phyloP scores from a whole-genome alignment of 2,329 filamentous ascomycete genomes.

The Sarocladiaceae sp. region DNA sequence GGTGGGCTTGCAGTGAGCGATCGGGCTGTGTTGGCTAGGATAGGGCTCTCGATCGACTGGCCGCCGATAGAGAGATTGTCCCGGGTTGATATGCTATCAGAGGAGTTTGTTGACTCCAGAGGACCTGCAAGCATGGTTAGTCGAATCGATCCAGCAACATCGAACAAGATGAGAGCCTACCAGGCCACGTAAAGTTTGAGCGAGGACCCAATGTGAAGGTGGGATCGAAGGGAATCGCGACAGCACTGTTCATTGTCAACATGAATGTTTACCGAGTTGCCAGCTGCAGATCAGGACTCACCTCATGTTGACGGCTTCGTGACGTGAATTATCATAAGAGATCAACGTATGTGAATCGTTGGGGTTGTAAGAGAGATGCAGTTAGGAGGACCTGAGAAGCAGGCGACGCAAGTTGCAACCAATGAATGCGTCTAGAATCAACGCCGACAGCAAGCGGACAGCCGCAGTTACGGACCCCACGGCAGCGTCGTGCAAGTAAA shows the following conservation, averaged over 20 bases:
- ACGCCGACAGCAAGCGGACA: not conserved
- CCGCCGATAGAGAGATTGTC: slow-evolving; percentile 13
- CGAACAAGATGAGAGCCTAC: too few species aligned
- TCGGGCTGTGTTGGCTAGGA: slow-evolving; percentile 42
- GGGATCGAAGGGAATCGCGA: slow-evolving; percentile 46
- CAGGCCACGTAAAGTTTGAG: slow-evolving; percentile 45
- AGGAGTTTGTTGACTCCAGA: slow-evolving; percentile 28
- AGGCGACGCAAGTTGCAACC: too few species aligned
- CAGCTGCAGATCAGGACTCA: slow-evolving; percentile 14
- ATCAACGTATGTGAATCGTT: not conserved
- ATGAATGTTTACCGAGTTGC: not conserved
- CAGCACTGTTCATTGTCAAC: slow-evolving; percentile 27
- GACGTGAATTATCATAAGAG: not conserved
- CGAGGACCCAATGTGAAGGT: slow-evolving; percentile 45
- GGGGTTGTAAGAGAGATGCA: slow-evolving; percentile 1
- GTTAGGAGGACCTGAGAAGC: too few species aligned
- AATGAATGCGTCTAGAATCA: too few species aligned
- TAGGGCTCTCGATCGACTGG: slow-evolving; percentile 44
- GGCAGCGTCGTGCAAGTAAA: slow-evolving; percentile 2
- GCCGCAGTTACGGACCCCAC: not conserved
- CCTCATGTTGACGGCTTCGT: slow-evolving; percentile 28
- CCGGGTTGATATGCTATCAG: slow-evolving; percentile 21
- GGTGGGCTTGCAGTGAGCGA: slow-evolving; percentile 55
- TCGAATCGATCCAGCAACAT: too few species aligned
- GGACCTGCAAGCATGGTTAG: slow-evolving; percentile 17